Percentiles rank a stretch among this genome's conserved stretches.
Evolutionary conservation across 441 rosid species (phyloP).

Genomic region (Caryocar brasiliense): DNA sequence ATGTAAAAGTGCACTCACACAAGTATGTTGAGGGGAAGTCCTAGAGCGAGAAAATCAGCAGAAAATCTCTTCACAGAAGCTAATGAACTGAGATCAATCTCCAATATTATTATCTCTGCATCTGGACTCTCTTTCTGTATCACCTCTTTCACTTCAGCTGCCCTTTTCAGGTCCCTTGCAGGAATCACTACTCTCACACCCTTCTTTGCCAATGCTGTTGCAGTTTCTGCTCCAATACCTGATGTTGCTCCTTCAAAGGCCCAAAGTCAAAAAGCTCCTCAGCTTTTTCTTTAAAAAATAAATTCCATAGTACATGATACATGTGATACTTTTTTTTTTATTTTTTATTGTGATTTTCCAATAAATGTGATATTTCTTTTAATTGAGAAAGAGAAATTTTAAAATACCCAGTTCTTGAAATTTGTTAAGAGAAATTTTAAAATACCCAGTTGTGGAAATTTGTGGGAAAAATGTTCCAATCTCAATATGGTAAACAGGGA

Average conservation of each 20-base stretch:
- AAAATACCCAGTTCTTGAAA: no score
- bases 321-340: no score
- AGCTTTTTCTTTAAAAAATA: no score
- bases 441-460: no score
- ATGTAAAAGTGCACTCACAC: slow-evolving; percentile 71
- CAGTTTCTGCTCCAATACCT: slow-evolving; percentile 86
- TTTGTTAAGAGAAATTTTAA: no score
- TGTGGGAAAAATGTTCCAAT: no score
- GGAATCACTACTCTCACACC: slow-evolving; percentile 72
- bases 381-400: no score
- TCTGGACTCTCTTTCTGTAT: slow-evolving; percentile 50
- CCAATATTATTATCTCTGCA: slow-evolving; percentile 43
- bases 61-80: slow-evolving; percentile 66
- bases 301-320: no score
- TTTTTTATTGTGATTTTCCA: no score
- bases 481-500: no score
- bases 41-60: slow-evolving; percentile 53
- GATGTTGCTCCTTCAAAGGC: slow-evolving; percentile 63
- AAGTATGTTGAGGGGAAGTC: slow-evolving; percentile 71
- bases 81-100: slow-evolving; percentile 77
- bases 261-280: neutral
- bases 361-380: no score
- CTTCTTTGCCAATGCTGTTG: slow-evolving; percentile 67
- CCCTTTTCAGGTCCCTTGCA: slow-evolving; percentile 70
- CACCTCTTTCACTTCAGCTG: slow-evolving; percentile 42